Percentiles rank a stretch among this genome's conserved stretches.
Evolutionary conservation across 805 yeast genomes (phyloP).

Genomic region (fission yeast (Schizosaccharomyces pombe)): ASM294v3 CU329670.1:2899001-2899500

Average conservation of each 20-base stretch:
- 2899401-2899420: constrained; percentile 93
- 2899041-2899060: constrained; percentile 64
- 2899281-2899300: constrained; percentile 87
- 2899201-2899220: constrained; percentile 91
- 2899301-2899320: constrained; percentile 95
- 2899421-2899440: constrained; percentile 68
- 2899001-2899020: constrained; percentile 73
- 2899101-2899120: constrained; percentile 21
- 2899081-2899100: constrained; percentile 90
- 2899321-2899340: constrained; percentile 87
- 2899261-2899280: constrained; percentile 68
- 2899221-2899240: constrained; percentile 87
- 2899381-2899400: constrained; percentile 98
- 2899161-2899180: constrained; percentile 94
- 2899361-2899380: constrained; percentile 91
- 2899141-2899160: constrained; percentile 77
- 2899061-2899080: constrained; percentile 77
- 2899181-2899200: constrained; percentile 93
- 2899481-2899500: constrained; percentile 94
- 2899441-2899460: constrained; percentile 78
- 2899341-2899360: constrained; percentile 82
- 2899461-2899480: constrained; percentile 96
- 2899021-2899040: constrained; percentile 45
- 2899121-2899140: constrained; percentile 65
- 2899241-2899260: constrained; percentile 84